These are phyloP conservation scores for Monosporascus ibericus DNA, from an alignment of 2,329 filamentous ascomycete species.

Conservation along the genomic window DNA sequence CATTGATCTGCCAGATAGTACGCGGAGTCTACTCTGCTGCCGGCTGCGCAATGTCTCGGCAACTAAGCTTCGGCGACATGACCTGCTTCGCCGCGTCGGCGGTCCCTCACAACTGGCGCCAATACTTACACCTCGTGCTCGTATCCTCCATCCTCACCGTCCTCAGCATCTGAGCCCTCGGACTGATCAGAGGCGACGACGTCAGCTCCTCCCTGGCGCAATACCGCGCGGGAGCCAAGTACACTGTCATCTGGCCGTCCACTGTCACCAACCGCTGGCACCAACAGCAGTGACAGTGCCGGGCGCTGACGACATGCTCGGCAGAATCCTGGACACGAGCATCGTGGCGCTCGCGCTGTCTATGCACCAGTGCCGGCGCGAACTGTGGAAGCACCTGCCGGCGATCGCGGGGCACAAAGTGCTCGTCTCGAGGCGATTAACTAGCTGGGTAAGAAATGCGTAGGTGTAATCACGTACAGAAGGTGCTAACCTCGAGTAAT, in stretches of 20 bases:
- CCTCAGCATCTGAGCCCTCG: constrained; percentile 47
- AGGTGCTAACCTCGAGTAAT: not conserved
- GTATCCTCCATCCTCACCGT: constrained; percentile 48
- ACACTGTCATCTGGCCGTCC: constrained; percentile 41
- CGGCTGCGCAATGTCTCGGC: constrained; percentile 46
- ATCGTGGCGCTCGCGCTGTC: constrained; percentile 55
- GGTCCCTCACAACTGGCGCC: constrained; percentile 41
- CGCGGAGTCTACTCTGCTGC: constrained; percentile 37
- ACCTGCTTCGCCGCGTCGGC: constrained; percentile 44
- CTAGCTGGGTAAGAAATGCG: no score
- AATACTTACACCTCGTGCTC: constrained; percentile 52
- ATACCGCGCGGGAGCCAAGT: constrained; percentile 48
- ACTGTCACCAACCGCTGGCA: constrained; percentile 11
- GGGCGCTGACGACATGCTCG: constrained; percentile 52
- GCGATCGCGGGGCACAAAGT: constrained; percentile 50
- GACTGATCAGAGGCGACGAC: constrained; percentile 34
- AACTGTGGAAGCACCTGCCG: constrained; percentile 46
- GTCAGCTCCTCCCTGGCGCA: constrained; percentile 35
- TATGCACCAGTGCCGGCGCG: constrained; percentile 54
- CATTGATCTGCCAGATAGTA: constrained; percentile 8
- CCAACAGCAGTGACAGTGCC: constrained; percentile 25
- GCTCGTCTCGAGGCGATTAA: constrained; percentile 29
- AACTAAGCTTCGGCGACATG: constrained; percentile 42
- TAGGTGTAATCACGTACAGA: not conserved
- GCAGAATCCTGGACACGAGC: constrained; percentile 48